phyloP scores from a whole-genome alignment of 2,329 filamentous ascomycete genomes.

The Colletotrichum sp. region DNA sequence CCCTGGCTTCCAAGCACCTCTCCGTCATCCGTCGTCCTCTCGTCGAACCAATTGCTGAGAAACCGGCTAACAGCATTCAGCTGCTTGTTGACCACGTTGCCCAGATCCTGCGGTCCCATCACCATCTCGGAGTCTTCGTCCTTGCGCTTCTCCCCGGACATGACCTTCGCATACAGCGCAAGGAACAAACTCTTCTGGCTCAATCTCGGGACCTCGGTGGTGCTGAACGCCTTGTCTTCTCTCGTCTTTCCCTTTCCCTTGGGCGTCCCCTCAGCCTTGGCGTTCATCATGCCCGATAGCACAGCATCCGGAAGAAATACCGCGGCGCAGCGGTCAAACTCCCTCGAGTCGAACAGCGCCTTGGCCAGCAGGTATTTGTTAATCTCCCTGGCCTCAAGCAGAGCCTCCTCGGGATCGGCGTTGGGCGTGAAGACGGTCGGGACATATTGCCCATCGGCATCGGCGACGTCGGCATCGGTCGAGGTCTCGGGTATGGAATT shows the following conservation, averaged over 20 bases:
- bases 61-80: slow-evolving; percentile 76
- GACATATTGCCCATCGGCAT: slow-evolving; percentile 42
- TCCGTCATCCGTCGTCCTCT: slow-evolving; percentile 64
- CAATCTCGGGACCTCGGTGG: slow-evolving; percentile 55
- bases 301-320: slow-evolving; percentile 86
- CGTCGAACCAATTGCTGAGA: slow-evolving; percentile 81
- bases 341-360: slow-evolving; percentile 91
- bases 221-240: slow-evolving; percentile 24
- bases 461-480: slow-evolving; percentile 57
- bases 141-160: slow-evolving; percentile 94
- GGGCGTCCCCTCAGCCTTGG: slow-evolving; percentile 47
- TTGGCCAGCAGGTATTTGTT: slow-evolving; percentile 90
- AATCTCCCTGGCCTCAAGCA: slow-evolving; percentile 78
- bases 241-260: slow-evolving; percentile 67
- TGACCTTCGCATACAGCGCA: slow-evolving; percentile 88
- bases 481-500: slow-evolving; percentile 74
- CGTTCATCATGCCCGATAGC: slow-evolving; percentile 67
- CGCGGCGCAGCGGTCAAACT: slow-evolving; percentile 91
- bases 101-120: slow-evolving; percentile 88
- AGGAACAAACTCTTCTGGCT: slow-evolving; percentile 95
- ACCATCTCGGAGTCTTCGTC: slow-evolving; percentile 98
- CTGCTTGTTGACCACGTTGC: slow-evolving; percentile 85
- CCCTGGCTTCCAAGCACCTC: slow-evolving; percentile 74
- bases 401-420: slow-evolving; percentile 73
- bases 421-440: slow-evolving; percentile 59